phyloP scores from a whole-genome alignment of 805 yeast genomes.

The Hemisphaericaspora nanyangensis region DNA sequence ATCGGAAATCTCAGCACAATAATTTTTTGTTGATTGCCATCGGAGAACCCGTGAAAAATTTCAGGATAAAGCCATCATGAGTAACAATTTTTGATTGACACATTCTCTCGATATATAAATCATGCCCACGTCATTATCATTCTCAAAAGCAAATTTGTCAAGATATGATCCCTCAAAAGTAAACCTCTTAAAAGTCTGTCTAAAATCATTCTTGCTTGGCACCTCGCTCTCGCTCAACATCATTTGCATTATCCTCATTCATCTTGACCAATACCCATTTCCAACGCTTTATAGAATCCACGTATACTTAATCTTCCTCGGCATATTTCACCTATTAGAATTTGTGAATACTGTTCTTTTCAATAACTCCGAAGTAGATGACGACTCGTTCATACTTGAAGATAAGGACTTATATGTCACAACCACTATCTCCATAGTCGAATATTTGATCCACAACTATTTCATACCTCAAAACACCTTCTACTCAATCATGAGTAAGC shows the following conservation, averaged over 20 bases:
- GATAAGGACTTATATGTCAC: conserved; percentile 29
- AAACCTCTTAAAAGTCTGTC: conserved; percentile 25
- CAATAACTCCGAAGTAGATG: conserved; percentile 62
- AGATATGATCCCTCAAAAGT: conserved; percentile 25
- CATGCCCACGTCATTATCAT: neutral
- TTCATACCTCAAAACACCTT: neutral
- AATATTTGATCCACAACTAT: conserved; percentile 7
- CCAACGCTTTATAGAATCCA: neutral
- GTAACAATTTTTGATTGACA: no score
- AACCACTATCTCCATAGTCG: conserved; percentile 16
- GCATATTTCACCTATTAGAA: conserved; percentile 77
- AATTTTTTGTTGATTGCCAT: no score
- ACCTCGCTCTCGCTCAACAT: conserved; percentile 16
- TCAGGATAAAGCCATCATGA: no score
- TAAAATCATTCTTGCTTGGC: conserved; percentile 33
- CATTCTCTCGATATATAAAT: no score
- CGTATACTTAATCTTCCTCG: conserved; percentile 49
- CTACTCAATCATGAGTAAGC: neutral
- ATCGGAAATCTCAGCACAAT: no score
- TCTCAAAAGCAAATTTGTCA: conserved; percentile 1
- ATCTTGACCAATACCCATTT: neutral
- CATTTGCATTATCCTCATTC: neutral
- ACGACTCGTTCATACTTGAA: conserved; percentile 47
- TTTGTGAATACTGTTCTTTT: conserved; percentile 74
- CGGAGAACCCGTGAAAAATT: no score